These are phyloP conservation scores for Penicillium sp. DNA, from an alignment of 2,329 filamentous ascomycete genomes.

Conservation along the genomic window DNA sequence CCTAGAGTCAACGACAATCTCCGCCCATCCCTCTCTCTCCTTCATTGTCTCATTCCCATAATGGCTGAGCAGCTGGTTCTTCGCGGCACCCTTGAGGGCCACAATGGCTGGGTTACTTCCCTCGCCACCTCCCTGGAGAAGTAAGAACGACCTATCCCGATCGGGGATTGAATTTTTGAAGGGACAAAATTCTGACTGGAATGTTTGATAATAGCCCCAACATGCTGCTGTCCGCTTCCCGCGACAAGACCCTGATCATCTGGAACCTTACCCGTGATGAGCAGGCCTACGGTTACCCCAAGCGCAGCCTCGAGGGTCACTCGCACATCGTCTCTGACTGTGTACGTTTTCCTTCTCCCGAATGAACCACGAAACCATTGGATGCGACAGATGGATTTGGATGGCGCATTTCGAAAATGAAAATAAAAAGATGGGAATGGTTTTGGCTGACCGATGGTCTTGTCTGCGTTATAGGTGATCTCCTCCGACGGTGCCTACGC, in stretches of 20 bases:
- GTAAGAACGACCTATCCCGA: constrained; percentile 52
- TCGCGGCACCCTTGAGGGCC: constrained; percentile 96
- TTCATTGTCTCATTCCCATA: constrained; percentile 42
- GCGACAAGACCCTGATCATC: constrained; percentile 99
- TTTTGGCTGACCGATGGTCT: constrained; percentile 29
- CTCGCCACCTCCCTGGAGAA: constrained; percentile 99
- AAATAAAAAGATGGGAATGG: constrained; percentile 12
- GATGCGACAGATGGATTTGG: constrained; percentile 10
- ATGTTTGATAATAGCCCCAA: constrained; percentile 67
- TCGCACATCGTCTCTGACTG: constrained; percentile 99
- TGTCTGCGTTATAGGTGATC: constrained; percentile 68
- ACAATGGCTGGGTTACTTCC: constrained; percentile 99
- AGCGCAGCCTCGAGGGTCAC: constrained; percentile 97
- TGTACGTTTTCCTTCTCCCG: constrained; percentile 61
- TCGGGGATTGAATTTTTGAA: constrained; percentile 25
- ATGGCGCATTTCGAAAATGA: constrained; percentile 1
- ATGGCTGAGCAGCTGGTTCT: constrained; percentile 95
- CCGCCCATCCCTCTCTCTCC: constrained; percentile 39
- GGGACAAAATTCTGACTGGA: constrained; percentile 36
- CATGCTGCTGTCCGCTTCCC: constrained; percentile 96
- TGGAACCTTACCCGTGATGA: constrained; percentile 99
- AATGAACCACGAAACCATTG: constrained; percentile 10
- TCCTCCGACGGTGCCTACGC: constrained; percentile 99
- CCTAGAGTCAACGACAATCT: constrained; percentile 41
- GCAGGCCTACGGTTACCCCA: constrained; percentile 96